phyloP scores from a whole-genome alignment of 257 asterid species.

The Asclepias syriaca region DNA sequence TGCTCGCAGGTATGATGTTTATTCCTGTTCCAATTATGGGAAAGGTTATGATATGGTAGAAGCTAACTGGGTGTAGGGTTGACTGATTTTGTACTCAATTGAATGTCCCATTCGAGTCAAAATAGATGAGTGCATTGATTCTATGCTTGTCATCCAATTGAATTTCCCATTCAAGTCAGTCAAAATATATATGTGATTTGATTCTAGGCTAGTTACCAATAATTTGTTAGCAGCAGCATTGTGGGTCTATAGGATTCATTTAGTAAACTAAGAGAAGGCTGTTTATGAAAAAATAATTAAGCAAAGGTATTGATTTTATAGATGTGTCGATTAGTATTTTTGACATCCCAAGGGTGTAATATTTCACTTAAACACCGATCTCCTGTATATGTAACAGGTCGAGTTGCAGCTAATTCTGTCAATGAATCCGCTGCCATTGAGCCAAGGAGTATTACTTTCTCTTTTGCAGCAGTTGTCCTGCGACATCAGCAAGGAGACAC shows the following conservation, averaged over 20 bases:
- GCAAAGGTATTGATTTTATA: neutral
- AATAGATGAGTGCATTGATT: neutral
- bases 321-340: neutral
- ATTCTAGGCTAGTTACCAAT: neutral
- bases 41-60: neutral
- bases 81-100: neutral
- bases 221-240: neutral
- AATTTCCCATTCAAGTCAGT: neutral
- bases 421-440: constrained; percentile 69
- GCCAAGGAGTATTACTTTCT: constrained; percentile 96
- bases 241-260: neutral
- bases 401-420: constrained; percentile 64
- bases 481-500: constrained; percentile 59
- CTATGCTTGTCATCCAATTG: neutral
- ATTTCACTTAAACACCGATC: neutral
- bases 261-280: neutral
- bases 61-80: neutral
- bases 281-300: neutral
- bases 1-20: constrained; percentile 77
- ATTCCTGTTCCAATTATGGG: neutral
- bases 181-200: neutral
- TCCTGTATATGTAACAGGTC: constrained; percentile 36
- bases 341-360: neutral
- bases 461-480: constrained; percentile 89
- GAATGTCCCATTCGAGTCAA: neutral